A percentile compares a stretch with the other conserved stretches of the same genome.
phyloP scores from a whole-genome alignment of 2,329 filamentous ascomycete genomes.

The Aschersonia sp. region DNA sequence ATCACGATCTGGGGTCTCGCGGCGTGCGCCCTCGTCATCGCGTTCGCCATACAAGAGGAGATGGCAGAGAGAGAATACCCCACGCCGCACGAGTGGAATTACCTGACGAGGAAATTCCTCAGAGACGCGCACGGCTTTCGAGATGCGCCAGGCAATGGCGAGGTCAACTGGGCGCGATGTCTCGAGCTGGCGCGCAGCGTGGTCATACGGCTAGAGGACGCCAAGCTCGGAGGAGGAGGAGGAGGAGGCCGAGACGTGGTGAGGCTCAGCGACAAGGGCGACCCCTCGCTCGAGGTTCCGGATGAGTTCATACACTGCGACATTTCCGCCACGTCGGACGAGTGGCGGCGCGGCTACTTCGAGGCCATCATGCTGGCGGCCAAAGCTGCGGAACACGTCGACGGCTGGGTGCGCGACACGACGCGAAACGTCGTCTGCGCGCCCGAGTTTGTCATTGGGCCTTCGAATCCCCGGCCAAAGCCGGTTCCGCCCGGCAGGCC shows the following conservation, averaged over 20 bases:
- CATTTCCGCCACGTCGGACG: slow-evolving; percentile 59
- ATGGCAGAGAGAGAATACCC: slow-evolving; percentile 61
- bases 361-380: slow-evolving; percentile 67
- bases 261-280: slow-evolving; percentile 43
- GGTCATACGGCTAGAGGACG: slow-evolving; percentile 55
- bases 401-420: slow-evolving; percentile 62
- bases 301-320: slow-evolving; percentile 52
- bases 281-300: slow-evolving; percentile 52
- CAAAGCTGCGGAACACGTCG: slow-evolving; percentile 63
- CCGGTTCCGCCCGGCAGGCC: slow-evolving; percentile 52
- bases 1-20: slow-evolving; percentile 50
- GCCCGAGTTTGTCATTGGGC: slow-evolving; percentile 59
- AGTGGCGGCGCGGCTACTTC: slow-evolving; percentile 78
- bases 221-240: slow-evolving; percentile 38
- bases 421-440: slow-evolving; percentile 54
- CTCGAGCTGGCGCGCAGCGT: slow-evolving; percentile 44
- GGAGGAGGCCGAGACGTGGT: slow-evolving; percentile 35
- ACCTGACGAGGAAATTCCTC: slow-evolving; percentile 51
- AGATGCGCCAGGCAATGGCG: slow-evolving; percentile 30
- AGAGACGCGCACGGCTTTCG: slow-evolving; percentile 48
- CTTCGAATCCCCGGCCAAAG: slow-evolving; percentile 67
- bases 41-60: slow-evolving; percentile 58
- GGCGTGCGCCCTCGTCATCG: slow-evolving; percentile 42
- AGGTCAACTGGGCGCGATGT: slow-evolving; percentile 53
- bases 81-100: slow-evolving; percentile 70